These are phyloP conservation scores for Sporodiniella umbellata DNA, from an alignment of 371 early-diverging fungal genomes.

Conservation along the genomic window DNA sequence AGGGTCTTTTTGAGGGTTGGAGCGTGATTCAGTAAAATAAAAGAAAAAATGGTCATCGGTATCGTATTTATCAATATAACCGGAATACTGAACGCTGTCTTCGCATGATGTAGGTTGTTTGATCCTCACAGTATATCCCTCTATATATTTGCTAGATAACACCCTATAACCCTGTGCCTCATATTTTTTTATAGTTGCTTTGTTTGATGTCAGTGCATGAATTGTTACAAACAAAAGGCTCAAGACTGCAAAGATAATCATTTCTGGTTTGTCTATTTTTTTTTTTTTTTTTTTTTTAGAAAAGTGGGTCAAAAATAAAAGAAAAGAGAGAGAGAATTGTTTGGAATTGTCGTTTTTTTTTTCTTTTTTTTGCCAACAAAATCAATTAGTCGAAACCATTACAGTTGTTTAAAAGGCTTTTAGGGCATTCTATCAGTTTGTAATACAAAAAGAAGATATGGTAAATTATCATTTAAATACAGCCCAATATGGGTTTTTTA, in stretches of 20 bases:
- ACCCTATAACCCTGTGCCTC: slow-evolving; percentile 9
- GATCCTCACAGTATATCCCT: slow-evolving; percentile 27
- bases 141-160: slow-evolving; percentile 1
- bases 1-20: slow-evolving; percentile 63
- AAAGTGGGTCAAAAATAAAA: background rate
- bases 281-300: too few relatives aligned
- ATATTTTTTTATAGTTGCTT: too few relatives aligned
- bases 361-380: background rate
- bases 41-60: slow-evolving; percentile 65
- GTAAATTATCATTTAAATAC: background rate
- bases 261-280: too few relatives aligned
- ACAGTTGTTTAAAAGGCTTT: background rate
- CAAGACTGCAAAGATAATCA: too few relatives aligned
- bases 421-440: background rate
- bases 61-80: slow-evolving; percentile 74
- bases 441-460: background rate
- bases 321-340: background rate
- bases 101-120: slow-evolving; percentile 31
- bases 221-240: background rate
- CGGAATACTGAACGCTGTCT: slow-evolving; percentile 43
- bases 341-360: background rate
- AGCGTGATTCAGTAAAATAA: slow-evolving; percentile 78
- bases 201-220: too few relatives aligned
- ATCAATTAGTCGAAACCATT: background rate
- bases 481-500: too few relatives aligned